Evolutionary conservation across 345 rosid genomes (phyloP).

Genomic region (Triadica sebifera): DNA sequence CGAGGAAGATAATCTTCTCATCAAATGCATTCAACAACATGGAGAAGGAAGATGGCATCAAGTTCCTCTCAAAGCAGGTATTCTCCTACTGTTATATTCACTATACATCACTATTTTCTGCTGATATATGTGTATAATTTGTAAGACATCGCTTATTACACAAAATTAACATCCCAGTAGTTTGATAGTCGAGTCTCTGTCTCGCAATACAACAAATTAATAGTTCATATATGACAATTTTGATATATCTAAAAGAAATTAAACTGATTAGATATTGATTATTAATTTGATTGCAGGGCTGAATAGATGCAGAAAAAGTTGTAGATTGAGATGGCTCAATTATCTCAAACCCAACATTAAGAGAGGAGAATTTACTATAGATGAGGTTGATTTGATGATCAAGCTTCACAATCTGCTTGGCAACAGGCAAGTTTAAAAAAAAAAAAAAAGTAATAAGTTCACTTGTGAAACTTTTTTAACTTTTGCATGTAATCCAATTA

Average conservation of each 20-base stretch:
- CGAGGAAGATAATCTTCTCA: neutral
- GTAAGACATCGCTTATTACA: too few species aligned
- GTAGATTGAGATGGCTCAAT: neutral
- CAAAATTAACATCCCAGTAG: too few species aligned
- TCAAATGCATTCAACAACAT: neutral
- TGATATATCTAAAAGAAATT: too few species aligned
- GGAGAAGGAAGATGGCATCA: constrained; percentile 1
- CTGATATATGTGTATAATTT: too few species aligned
- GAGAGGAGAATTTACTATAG: neutral
- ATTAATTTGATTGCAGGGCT: neutral
- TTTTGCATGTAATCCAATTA: too few species aligned
- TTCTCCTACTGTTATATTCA: too few species aligned
- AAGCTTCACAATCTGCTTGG: neutral
- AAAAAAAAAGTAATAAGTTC: too few species aligned
- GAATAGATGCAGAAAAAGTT: neutral
- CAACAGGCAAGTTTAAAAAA: neutral
- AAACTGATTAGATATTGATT: neutral
- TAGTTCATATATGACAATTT: too few species aligned
- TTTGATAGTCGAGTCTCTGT: too few species aligned
- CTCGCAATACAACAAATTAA: too few species aligned
- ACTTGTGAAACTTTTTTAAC: too few species aligned
- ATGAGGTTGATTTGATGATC: neutral
- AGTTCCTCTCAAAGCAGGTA: neutral
- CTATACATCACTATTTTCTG: too few species aligned
- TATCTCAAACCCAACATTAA: neutral